Evolutionary conservation across 2,329 filamentous ascomycete genomes (phyloP), one percentile per base, ranked within the genome.

Genomic region (Nigrospora oryzae): DNA sequence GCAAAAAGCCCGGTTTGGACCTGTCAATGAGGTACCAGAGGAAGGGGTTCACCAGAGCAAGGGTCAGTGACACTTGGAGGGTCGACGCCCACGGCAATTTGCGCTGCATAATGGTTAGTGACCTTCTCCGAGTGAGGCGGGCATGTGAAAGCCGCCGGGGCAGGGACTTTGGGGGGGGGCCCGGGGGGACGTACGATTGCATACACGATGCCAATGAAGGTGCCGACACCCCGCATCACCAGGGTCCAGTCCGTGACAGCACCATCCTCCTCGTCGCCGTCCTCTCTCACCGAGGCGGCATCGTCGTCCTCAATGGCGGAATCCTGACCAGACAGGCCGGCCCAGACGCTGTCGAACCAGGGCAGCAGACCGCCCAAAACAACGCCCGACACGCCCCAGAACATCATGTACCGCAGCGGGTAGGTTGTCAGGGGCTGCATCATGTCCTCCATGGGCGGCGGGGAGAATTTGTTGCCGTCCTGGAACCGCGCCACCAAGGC

Each of bases 11-110:
- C 0, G 89, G 78, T 53, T 81, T 83, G 39, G 89, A 93, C 42
- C 91, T 86, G 66, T 98, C 93, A 58, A 98, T 86, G 19, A 97
- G 74, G 66, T 95, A 98, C 93, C 93, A 98, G 15, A 98, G 71
- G 11, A 93, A 85, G 1, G 93, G 91, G 61, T 97, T 97, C 16
- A 86, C 88, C 48, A 97, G 79, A 17, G 89, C 87, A 40, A 98
- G 81, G 1, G 90, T 93, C 23, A 94, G 66, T 1, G 90, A 94
- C 16, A 94, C 82, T 65, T 98, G 93, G n/a, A 95, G 79, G 1
- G 89, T 93, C 10, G 90, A 96, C 56, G 90, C 79, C 93, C 93
- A 98, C 1, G 89, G 86, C 11, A 96, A 78, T 63, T 86, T 88
- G 52, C 93, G 84, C 88, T 94, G 55, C 40, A 40, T 35, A 44